These are phyloP conservation scores for Colletotrichum eremochloae DNA, from an alignment of 2,329 filamentous ascomycete species.

Conservation along the genomic window DNA sequence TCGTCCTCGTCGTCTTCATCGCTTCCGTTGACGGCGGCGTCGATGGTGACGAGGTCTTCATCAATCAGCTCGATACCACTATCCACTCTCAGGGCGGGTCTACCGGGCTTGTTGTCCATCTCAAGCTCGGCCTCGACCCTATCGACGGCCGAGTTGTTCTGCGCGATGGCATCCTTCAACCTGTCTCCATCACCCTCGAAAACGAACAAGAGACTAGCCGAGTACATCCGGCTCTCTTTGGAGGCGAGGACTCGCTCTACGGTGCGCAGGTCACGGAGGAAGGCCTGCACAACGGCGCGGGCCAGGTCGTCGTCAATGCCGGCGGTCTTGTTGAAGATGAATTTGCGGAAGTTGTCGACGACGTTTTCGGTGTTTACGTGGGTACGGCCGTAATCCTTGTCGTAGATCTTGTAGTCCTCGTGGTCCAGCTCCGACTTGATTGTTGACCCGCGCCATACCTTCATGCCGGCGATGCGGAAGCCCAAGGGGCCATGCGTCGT, in stretches of 20 bases:
- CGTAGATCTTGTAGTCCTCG: constrained; percentile 71
- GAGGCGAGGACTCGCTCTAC: constrained; percentile 67
- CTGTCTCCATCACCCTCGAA: constrained; percentile 73
- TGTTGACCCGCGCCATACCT: constrained; percentile 70
- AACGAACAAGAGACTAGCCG: constrained; percentile 71
- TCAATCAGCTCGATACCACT: constrained; percentile 63
- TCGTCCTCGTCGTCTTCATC: constrained; percentile 52
- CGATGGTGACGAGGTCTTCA: constrained; percentile 47
- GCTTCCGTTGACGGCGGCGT: constrained; percentile 42
- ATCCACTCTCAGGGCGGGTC: constrained; percentile 63
- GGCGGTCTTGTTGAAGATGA: constrained; percentile 69
- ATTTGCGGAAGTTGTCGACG: constrained; percentile 66
- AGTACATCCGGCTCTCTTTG: constrained; percentile 75
- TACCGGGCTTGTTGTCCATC: constrained; percentile 36
- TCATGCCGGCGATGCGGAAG: constrained; percentile 76
- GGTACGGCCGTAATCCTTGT: constrained; percentile 72
- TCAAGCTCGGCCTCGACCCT: constrained; percentile 51
- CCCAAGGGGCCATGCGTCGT: constrained; percentile 73
- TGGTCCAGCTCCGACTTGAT: constrained; percentile 64
- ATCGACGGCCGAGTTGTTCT: constrained; percentile 68
- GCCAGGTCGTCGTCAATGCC: constrained; percentile 71
- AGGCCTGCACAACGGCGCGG: constrained; percentile 66
- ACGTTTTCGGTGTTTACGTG: constrained; percentile 67
- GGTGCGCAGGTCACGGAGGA: constrained; percentile 65
- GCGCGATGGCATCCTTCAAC: constrained; percentile 64